Conservation (phyloP, 768 basidiomycete genomes). For the Leucosporidium yakuticum region DNA sequence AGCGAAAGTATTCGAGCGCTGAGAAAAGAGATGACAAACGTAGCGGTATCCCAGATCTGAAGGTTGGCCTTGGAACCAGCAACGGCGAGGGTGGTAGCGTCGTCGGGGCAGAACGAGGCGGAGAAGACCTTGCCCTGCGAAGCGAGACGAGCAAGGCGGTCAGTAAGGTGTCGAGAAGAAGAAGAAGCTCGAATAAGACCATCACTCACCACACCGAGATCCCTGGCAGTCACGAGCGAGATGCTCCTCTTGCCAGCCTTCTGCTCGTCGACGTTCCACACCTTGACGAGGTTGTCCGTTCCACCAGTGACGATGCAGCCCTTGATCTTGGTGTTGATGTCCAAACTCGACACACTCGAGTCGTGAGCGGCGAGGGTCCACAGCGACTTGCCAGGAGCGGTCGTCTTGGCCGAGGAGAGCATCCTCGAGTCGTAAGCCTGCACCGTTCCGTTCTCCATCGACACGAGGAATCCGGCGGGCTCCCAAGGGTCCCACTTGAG, state of each 20-base stretch:
- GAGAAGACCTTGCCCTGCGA: conserved; percentile 92
- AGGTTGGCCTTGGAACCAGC: conserved; percentile 90
- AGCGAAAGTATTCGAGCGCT: not conserved
- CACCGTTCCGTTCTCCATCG: conserved; percentile 88
- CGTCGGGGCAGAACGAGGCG: conserved; percentile 82
- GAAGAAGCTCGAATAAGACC: not conserved
- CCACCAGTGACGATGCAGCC: conserved; percentile 93
- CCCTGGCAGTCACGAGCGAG: conserved; percentile 75
- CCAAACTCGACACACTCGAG: conserved; percentile 77
- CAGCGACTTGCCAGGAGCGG: conserved; percentile 48
- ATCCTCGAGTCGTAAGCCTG: conserved; percentile 83
- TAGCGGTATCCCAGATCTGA: conserved; percentile 90
- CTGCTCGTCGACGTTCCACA: conserved; percentile 76
- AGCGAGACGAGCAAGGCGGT: not conserved
- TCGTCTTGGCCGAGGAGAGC: conserved; percentile 13
- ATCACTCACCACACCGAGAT: conserved; percentile 73
- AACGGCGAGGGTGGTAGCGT: conserved; percentile 85
- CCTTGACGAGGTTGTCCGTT: conserved; percentile 81
- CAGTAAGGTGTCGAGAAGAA: not conserved
- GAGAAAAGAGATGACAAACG: conserved; percentile 38
- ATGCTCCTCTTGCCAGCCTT: conserved; percentile 63
- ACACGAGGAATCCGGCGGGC: conserved; percentile 58
- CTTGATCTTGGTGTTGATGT: conserved; percentile 80
- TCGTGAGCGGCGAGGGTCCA: conserved; percentile 94
- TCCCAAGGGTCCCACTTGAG: conserved; percentile 97